These are phyloP conservation scores for Diaporthe vaccinii DNA, from an alignment of 2,329 filamentous ascomycete genomes.

Conservation along the genomic window DNA sequence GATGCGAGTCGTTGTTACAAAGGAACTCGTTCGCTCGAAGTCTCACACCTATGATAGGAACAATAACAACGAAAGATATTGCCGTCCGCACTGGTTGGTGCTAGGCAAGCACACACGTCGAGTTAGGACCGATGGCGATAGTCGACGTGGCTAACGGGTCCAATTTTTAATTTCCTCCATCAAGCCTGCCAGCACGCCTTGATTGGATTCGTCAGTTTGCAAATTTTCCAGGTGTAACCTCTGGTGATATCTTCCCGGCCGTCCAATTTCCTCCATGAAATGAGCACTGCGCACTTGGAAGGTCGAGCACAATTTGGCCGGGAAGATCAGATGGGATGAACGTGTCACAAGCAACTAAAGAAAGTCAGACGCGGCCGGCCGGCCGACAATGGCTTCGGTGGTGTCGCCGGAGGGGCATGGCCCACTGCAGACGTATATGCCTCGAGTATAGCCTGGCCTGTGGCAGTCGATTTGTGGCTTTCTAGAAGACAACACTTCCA, in stretches of 20 bases:
- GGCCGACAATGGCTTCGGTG: constrained; percentile 14
- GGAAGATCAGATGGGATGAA: constrained; percentile 15
- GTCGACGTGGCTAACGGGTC: constrained; percentile 25
- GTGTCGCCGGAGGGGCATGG: constrained; percentile 10
- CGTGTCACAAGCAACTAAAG: constrained; percentile 21
- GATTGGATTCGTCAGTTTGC: constrained; percentile 33
- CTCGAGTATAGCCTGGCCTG: constrained; percentile 4
- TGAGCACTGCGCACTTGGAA: constrained; percentile 35
- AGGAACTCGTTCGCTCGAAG: neutral
- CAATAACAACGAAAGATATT: neutral
- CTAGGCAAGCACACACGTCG: constrained; percentile 1
- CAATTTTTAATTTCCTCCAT: constrained; percentile 41
- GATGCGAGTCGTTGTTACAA: constrained; percentile 23
- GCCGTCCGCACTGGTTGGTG: neutral
- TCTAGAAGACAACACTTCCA: neutral
- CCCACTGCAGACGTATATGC: neutral
- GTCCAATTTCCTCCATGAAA: constrained; percentile 40
- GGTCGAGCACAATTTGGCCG: constrained; percentile 21
- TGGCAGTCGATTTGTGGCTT: neutral
- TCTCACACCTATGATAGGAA: neutral
- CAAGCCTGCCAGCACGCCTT: constrained; percentile 21
- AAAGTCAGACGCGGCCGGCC: constrained; percentile 6
- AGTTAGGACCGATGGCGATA: constrained; percentile 12
- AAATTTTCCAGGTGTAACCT: constrained; percentile 40
- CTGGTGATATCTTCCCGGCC: constrained; percentile 34